Base-by-base conservation (phyloP, 495 filamentous ascomycete genomes). In the Entonaema liquescens region DNA sequence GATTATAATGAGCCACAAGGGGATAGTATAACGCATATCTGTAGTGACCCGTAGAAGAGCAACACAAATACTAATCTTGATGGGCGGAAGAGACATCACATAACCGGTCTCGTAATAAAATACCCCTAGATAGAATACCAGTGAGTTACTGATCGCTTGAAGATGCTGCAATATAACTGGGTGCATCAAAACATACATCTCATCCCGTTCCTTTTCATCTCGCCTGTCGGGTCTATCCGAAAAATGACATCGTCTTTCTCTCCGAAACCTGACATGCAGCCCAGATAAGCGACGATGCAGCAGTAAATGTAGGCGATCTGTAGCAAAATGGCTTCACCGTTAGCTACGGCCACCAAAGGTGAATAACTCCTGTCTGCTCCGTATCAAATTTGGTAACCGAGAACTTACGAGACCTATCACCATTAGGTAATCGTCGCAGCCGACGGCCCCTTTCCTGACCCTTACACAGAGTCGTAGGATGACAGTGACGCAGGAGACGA, bases 41-140 rank as follows among this genome's bases (percentile, higher is more conserved):
- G 47, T 31, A 8, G 72, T 61, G 28, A 74, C 68, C 13, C 72
- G 68, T 6, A 71, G 25, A 12, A 74, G 64, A 50, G 72, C 59
- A 40, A 47, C 36, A 59, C 72, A 71, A 47, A 74, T 59, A 35
- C 63, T 68, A 13, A 36, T 6, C 29, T 71, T 74, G 72, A 74
- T 65, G 26, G 64, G 67, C 4, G 56, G 58, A 15, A 64, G 23
- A 9, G 54, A 68, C 2, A 28, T 1, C 17, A 62, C 17, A 23
- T 74, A 74, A n/a, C 26, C 15, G 15, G 25, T 9, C 21, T 65
- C 38, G 44, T 35, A 64, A 55, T 62, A 26, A 56, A 74, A 63
- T 19, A 65, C 47, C 21, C 44, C 69, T 72, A 59, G 38, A n/a
- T 2, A 47, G 35, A 9, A 53, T 19, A 44, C 11, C 21, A 11